phyloP scores from a whole-genome alignment of 2,329 filamentous ascomycete species.

The Didymella pinodella region DNA sequence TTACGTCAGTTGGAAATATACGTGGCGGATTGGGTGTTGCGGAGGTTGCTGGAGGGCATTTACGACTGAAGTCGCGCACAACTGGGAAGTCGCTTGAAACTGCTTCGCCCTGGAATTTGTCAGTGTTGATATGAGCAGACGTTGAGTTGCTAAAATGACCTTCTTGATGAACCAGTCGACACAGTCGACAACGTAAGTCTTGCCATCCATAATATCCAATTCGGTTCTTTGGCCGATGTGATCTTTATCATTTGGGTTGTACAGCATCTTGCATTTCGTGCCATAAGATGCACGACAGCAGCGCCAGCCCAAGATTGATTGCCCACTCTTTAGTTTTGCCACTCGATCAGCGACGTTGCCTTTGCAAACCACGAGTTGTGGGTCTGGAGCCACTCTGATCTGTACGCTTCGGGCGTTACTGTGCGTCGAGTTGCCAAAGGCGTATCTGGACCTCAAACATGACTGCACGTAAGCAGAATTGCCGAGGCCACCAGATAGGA shows the following conservation, averaged over 20 bases:
- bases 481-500: slow-evolving; percentile 55
- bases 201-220: slow-evolving; percentile 45
- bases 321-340: slow-evolving; percentile 51
- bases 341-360: slow-evolving; percentile 62
- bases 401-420: slow-evolving; percentile 25
- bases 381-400: slow-evolving; percentile 54
- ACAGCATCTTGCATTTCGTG: slow-evolving; percentile 49
- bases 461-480: slow-evolving; percentile 54
- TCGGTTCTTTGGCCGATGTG: slow-evolving; percentile 37
- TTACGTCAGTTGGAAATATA: slow-evolving; percentile 34
- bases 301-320: slow-evolving; percentile 55
- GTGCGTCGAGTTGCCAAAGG: slow-evolving; percentile 24
- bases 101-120: slow-evolving; percentile 23
- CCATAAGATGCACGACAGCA: slow-evolving; percentile 51
- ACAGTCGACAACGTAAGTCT: slow-evolving; percentile 47
- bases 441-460: slow-evolving; percentile 46
- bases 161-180: slow-evolving; percentile 51
- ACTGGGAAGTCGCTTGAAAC: slow-evolving; percentile 30
- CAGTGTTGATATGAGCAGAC: background rate
- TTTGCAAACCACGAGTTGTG: slow-evolving; percentile 64
- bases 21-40: slow-evolving; percentile 25
- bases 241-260: slow-evolving; percentile 45
- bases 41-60: slow-evolving; percentile 31
- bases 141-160: background rate
- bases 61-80: slow-evolving; percentile 32